phyloP scores from a whole-genome alignment of 75 land plant species.

The Larix kaempferi region DNA sequence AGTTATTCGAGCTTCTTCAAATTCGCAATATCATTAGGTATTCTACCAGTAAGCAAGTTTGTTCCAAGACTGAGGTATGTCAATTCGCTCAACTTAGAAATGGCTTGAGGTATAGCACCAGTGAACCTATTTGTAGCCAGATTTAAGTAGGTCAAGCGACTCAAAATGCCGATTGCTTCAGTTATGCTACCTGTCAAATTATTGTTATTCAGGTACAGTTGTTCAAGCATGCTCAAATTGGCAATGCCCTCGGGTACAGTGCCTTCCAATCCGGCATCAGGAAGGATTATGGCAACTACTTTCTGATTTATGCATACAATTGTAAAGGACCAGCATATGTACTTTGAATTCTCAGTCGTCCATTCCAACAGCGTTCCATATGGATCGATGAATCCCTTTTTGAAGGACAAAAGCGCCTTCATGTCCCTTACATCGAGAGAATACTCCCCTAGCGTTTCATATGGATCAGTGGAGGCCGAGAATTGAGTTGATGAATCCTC shows the following conservation, averaged over 20 bases:
- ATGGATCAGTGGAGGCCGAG: too few relatives aligned
- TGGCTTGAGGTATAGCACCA: constrained; percentile 23
- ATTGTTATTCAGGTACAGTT: background rate
- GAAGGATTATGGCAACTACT: too few relatives aligned
- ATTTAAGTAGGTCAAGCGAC: background rate
- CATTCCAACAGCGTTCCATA: too few relatives aligned
- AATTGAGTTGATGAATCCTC: too few relatives aligned
- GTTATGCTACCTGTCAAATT: background rate
- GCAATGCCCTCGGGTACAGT: background rate
- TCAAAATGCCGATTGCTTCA: background rate
- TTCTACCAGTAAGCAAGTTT: constrained; percentile 35
- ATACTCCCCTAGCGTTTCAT: too few relatives aligned
- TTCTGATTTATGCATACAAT: too few relatives aligned
- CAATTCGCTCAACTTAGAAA: constrained; percentile 24
- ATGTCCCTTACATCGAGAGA: too few relatives aligned
- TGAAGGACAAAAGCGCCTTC: too few relatives aligned
- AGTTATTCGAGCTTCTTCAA: constrained; percentile 18
- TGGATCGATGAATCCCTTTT: too few relatives aligned
- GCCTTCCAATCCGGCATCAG: too few relatives aligned
- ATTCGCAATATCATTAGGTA: constrained; percentile 34
- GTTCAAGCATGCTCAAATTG: background rate
- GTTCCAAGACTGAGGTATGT: constrained; percentile 10
- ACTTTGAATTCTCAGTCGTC: too few relatives aligned
- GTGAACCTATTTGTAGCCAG: constrained; percentile 17
- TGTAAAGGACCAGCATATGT: too few relatives aligned